A percentile compares a stretch with the other conserved stretches of the same genome.
Conservation (phyloP, 257 asterid species). For the Ilex asprella region DNA sequence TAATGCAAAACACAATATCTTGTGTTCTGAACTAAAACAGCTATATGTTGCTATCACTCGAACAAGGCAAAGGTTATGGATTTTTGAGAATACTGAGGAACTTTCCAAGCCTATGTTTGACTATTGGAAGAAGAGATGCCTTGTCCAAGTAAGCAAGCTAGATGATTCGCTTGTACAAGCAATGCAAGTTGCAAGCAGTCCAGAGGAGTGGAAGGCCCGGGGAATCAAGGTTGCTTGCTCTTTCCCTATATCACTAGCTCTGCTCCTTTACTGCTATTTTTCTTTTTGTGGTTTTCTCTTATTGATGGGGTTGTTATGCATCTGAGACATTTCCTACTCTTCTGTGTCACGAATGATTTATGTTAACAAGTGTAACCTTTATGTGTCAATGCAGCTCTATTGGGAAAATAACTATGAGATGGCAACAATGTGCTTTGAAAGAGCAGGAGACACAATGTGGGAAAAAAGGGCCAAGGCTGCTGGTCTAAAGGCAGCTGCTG, state of each 20-base stretch:
- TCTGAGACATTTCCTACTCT: background rate
- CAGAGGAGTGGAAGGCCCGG: conserved; percentile 59
- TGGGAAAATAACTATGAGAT: conserved; percentile 61
- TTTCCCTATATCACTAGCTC: background rate
- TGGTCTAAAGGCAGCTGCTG: conserved; percentile 44
- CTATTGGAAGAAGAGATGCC: conserved; percentile 49
- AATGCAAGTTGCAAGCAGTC: conserved; percentile 61
- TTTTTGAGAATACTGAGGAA: conserved; percentile 46
- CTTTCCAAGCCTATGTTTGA: conserved; percentile 51
- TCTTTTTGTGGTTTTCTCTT: background rate
- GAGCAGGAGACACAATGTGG: conserved; percentile 50
- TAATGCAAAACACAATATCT: conserved; percentile 37
- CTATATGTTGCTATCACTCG: conserved; percentile 64
- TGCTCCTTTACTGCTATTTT: background rate
- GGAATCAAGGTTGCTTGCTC: conserved; percentile 44
- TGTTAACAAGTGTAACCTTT: background rate
- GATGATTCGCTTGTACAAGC: conserved; percentile 54
- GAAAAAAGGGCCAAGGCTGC: conserved; percentile 60
- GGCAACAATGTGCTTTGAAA: conserved; percentile 63
- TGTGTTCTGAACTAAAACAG: conserved; percentile 66
- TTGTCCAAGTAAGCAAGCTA: conserved; percentile 43
- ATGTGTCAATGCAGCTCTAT: conserved; percentile 39
- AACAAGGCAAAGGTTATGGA: conserved; percentile 70
- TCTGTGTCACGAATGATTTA: background rate
- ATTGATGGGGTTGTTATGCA: background rate